Percentiles rank a stretch among this genome's conserved stretches.
These are phyloP conservation scores for Dactylellina cionopaga DNA, from an alignment of 2,329 filamentous ascomycete genomes.

Conservation along the genomic window DNA sequence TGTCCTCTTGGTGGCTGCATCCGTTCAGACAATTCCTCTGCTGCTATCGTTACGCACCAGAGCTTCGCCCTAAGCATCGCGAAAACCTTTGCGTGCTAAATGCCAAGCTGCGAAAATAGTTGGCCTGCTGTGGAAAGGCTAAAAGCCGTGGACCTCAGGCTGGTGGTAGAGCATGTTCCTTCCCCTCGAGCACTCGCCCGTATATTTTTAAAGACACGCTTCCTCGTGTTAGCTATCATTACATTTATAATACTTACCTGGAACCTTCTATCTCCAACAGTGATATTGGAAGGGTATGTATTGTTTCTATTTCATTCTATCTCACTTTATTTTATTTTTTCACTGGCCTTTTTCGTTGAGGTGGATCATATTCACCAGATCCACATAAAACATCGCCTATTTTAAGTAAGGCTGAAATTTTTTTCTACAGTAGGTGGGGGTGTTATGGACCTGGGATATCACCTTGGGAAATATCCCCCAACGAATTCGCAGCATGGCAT, in stretches of 20 bases:
- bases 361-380: too few relatives aligned
- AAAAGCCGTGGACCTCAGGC: constrained; percentile 31
- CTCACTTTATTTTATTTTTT: neutral
- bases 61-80: too few relatives aligned
- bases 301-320: neutral
- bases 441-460: constrained; percentile 95
- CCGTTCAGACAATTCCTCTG: too few relatives aligned
- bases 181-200: constrained; percentile 31
- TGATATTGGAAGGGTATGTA: constrained; percentile 43
- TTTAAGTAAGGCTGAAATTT: neutral
- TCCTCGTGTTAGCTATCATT: constrained; percentile 32
- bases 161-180: constrained; percentile 32
- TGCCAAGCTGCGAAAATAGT: too few relatives aligned
- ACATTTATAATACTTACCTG: constrained; percentile 41
- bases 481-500: constrained; percentile 90
- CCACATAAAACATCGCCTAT: too few relatives aligned
- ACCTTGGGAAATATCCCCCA: constrained; percentile 93
- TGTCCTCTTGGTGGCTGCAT: too few relatives aligned
- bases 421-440: constrained; percentile 61
- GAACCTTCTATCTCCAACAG: constrained; percentile 27
- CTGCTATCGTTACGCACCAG: too few relatives aligned
- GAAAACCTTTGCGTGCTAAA: too few relatives aligned
- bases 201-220: constrained; percentile 38
- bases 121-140: constrained; percentile 40
- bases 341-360: too few relatives aligned